phyloP scores from a whole-genome alignment of 2,329 filamentous ascomycete genomes.

The Calonectria henricotiae region DNA sequence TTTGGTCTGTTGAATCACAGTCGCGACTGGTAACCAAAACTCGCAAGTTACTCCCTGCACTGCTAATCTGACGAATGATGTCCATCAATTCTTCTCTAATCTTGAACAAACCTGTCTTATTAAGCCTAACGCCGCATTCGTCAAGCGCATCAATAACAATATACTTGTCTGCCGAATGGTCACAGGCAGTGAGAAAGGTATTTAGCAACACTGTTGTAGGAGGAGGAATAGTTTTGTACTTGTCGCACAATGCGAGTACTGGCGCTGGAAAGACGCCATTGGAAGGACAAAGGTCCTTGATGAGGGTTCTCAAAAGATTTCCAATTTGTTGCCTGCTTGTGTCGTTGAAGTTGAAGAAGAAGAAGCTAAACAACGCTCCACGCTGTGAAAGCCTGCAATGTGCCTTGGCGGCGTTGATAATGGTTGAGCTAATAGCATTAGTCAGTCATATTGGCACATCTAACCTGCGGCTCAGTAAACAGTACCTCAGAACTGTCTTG shows the following conservation, averaged over 20 bases:
- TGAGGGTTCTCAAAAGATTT: slow-evolving; percentile 9
- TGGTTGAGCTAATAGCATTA: background rate
- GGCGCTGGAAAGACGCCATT: background rate
- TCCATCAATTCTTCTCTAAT: slow-evolving; percentile 1
- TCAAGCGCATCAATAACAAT: slow-evolving; percentile 6
- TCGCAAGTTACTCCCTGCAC: background rate
- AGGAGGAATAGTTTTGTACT: background rate
- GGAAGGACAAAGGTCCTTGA: background rate
- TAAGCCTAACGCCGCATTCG: background rate
- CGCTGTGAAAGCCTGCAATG: background rate
- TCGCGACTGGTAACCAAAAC: slow-evolving; percentile 15
- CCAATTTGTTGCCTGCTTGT: background rate
- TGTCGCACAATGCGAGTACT: background rate
- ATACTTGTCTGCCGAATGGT: background rate
- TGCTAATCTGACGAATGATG: background rate
- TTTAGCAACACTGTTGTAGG: background rate
- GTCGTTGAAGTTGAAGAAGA: slow-evolving; percentile 12
- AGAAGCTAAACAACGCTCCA: slow-evolving; percentile 1
- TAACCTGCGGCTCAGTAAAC: background rate
- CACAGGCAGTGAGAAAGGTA: background rate
- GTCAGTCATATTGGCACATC: background rate
- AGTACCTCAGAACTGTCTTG: slow-evolving; percentile 5
- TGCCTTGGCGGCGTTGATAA: background rate
- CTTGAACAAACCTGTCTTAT: background rate
- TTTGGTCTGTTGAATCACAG: background rate